Percentiles rank a stretch among this genome's conserved stretches.
These are phyloP conservation scores for Peniophora sp. DNA, from an alignment of 1,284 basidiomycete genomes.

Conservation along the genomic window DNA sequence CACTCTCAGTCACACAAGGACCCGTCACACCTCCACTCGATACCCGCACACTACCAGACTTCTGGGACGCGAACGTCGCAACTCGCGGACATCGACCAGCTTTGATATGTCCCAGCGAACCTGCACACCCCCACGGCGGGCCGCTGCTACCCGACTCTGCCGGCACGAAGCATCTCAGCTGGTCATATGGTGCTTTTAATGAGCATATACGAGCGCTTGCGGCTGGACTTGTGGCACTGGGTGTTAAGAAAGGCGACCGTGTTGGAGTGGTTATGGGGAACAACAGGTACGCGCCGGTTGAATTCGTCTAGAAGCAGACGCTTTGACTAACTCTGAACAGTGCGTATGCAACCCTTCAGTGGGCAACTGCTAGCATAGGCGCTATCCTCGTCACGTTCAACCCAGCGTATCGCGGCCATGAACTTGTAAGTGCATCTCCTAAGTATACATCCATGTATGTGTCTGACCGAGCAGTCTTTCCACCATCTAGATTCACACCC, in stretches of 20 bases:
- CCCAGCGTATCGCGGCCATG: constrained; percentile 69
- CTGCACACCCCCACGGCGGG: constrained; percentile 49
- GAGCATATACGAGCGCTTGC: constrained; percentile 61
- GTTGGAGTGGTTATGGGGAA: constrained; percentile 82
- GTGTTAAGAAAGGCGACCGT: constrained; percentile 71
- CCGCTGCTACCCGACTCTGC: constrained; percentile 43
- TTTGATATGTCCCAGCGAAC: constrained; percentile 58
- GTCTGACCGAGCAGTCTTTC: not conserved
- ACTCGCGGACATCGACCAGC: constrained; percentile 49
- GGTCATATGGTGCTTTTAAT: constrained; percentile 71
- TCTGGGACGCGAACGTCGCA: constrained; percentile 50
- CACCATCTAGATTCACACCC: constrained; percentile 39
- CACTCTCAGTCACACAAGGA: constrained; percentile 48
- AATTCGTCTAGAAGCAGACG: not conserved
- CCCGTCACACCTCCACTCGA: constrained; percentile 53
- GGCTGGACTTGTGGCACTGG: constrained; percentile 61
- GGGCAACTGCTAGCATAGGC: constrained; percentile 76
- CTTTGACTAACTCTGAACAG: constrained; percentile 31
- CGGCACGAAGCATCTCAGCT: constrained; percentile 48
- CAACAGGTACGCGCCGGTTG: constrained; percentile 44
- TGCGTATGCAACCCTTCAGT: constrained; percentile 74
- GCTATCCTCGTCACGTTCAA: constrained; percentile 79
- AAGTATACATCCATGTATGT: constrained; percentile 14
- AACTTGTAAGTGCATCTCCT: no score
- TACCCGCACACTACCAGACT: constrained; percentile 52